Evolutionary conservation across 73 alveolate genomes (phyloP), one percentile per base, ranked within the genome.

Genomic region (Blepharisma stoltei): DNA sequence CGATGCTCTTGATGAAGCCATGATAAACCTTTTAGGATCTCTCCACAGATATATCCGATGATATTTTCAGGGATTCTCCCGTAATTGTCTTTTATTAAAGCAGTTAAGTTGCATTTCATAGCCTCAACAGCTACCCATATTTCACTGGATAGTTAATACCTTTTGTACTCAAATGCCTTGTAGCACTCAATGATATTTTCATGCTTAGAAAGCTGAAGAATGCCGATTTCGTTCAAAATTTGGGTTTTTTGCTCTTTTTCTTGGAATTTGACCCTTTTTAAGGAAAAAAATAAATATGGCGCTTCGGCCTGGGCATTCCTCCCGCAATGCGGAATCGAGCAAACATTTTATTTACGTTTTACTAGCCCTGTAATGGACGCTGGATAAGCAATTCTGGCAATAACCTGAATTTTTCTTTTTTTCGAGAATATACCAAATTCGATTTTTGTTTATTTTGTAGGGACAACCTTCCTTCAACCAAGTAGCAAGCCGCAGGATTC

Each of bases 21-120:
- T n/a, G 50, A 44, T 8, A 85, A 18, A 21, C 85, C 92, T 54
- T 70, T 37, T 4, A 87, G 83, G n/a, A 69, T 81, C 41, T 87
- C 76, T 45, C 50, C 54, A n/a, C 70, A 70, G 9, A 87, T 83
- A 53, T 78, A 87, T n/a, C 86, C 67, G 2, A 85, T 67, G 6
- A 73, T 55, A 8, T 44, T 23, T 71, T 87, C 94, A 8, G 68
- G 54, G 60, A 76, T 20, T 6, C 41, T 54, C 11, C 23, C 49
- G 50, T n/a, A 50, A 45, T 50, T 54, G 5, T 48, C n/a, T 25
- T 37, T 25, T 54, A 76, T 47, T 37, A 38, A 55, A 11, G 32
- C 55, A 11, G 67, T 54, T 14, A 38, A 60, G 73, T 25, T 25
- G 5, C 18, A n/a, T 32, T 32, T 32, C 73, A 60, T 60, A 14